These are phyloP conservation scores for Cyberlindnera euphorbiiphila DNA, from an alignment of 805 yeast genomes.

Conservation along the genomic window DNA sequence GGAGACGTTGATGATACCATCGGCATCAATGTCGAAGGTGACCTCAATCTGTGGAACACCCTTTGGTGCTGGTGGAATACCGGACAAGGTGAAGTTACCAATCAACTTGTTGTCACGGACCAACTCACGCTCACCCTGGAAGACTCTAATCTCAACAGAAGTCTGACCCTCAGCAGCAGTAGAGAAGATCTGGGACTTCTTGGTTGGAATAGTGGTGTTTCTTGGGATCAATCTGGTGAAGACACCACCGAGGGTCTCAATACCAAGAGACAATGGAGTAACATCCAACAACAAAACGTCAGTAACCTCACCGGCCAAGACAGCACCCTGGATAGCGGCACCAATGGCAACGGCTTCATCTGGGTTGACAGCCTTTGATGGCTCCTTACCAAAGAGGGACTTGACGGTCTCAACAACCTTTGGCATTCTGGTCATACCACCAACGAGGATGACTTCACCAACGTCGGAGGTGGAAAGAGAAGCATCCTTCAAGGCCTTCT, in stretches of 20 bases:
- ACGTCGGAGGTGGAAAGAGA: conserved; percentile 59
- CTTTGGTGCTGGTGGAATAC: conserved; percentile 73
- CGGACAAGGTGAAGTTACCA: conserved; percentile 68
- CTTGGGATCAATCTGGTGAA: conserved; percentile 74
- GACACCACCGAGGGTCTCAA: conserved; percentile 79
- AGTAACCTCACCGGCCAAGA: conserved; percentile 76
- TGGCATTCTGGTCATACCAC: conserved; percentile 92
- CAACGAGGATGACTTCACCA: conserved; percentile 75
- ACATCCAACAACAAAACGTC: conserved; percentile 78
- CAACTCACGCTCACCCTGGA: conserved; percentile 77
- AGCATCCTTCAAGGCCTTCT: conserved; percentile 74
- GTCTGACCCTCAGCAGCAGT: conserved; percentile 85
- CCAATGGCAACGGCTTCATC: conserved; percentile 89
- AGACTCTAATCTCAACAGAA: conserved; percentile 74
- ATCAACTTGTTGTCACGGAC: conserved; percentile 75
- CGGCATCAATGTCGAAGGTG: conserved; percentile 75
- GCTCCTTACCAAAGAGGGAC: conserved; percentile 56
- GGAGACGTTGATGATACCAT: conserved; percentile 77
- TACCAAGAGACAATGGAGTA: conserved; percentile 75
- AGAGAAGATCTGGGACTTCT: conserved; percentile 68
- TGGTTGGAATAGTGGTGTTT: conserved; percentile 72
- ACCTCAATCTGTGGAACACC: conserved; percentile 79
- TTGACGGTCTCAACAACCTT: conserved; percentile 64
- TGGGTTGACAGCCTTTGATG: conserved; percentile 76
- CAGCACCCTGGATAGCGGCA: conserved; percentile 87